phyloP scores from a whole-genome alignment of 768 basidiomycete genomes.

The Hypholoma fasciculare region DNA sequence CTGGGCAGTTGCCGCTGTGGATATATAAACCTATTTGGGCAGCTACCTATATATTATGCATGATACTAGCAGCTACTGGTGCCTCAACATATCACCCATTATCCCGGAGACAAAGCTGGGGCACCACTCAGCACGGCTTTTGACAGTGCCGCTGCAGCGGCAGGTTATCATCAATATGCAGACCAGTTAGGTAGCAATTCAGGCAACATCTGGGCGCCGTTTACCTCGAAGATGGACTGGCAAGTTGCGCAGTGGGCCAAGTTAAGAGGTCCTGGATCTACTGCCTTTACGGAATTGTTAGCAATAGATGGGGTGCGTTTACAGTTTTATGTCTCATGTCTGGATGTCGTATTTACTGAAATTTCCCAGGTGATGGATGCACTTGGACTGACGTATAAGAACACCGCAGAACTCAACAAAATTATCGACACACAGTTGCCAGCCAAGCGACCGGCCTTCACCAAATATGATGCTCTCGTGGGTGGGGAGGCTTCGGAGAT shows the following conservation, averaged over 20 bases:
- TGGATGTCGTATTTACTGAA: background rate
- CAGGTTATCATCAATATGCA: background rate
- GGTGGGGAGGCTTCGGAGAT: slow-evolving; percentile 30
- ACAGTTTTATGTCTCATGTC: too few relatives aligned
- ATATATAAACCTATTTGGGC: too few relatives aligned
- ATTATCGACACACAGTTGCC: slow-evolving; percentile 28
- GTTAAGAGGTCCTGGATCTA: background rate
- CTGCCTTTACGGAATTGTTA: background rate
- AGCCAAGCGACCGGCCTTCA: slow-evolving; percentile 21
- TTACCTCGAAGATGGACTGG: background rate
- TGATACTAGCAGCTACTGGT: too few relatives aligned
- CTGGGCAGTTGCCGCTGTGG: too few relatives aligned
- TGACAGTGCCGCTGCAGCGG: background rate
- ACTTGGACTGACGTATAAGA: slow-evolving; percentile 27
- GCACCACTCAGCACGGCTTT: too few relatives aligned
- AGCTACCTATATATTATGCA: too few relatives aligned
- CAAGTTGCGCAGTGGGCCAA: background rate
- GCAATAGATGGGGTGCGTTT: background rate
- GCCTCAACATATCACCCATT: too few relatives aligned
- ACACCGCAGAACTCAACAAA: slow-evolving; percentile 23
- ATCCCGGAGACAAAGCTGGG: too few relatives aligned
- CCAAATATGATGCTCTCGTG: slow-evolving; percentile 23
- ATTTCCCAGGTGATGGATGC: slow-evolving; percentile 20
- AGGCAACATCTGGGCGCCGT: background rate
- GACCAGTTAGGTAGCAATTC: background rate